Conservation (phyloP, 306 rosid species). For the Crotalaria pallida region DNA sequence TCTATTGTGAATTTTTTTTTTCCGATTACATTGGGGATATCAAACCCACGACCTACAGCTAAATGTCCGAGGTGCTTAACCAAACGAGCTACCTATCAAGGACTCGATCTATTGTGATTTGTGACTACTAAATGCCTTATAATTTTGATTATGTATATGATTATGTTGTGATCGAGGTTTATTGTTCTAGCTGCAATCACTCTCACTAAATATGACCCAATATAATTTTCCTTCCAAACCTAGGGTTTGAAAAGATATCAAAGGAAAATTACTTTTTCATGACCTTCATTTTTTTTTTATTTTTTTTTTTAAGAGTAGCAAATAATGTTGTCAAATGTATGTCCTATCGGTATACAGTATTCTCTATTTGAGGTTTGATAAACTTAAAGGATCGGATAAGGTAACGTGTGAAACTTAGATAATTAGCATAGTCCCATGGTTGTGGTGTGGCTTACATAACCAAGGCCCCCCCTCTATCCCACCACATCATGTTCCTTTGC, state of each 20-base stretch:
- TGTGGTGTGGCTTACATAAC: not conserved
- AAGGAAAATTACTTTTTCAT: not conserved
- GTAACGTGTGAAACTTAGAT: conserved; percentile 10
- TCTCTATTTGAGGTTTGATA: not conserved
- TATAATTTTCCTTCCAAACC: not conserved
- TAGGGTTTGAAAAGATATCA: not conserved
- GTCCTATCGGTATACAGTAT: not conserved
- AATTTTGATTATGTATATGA: no score
- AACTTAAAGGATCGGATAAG: not conserved
- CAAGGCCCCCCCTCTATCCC: conserved; percentile 9
- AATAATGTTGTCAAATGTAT: not conserved
- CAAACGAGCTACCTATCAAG: no score
- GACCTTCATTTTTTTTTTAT: not conserved
- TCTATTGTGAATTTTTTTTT: no score
- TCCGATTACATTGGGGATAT: no score
- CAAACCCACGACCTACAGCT: no score
- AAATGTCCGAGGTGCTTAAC: no score
- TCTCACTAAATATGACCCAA: no score
- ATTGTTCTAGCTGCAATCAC: no score
- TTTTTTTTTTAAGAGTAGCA: not conserved
- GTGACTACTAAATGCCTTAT: no score
- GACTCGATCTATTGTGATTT: no score
- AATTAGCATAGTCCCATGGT: not conserved
- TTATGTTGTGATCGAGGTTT: no score
- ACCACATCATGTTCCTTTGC: conserved; percentile 28